Percentiles rank a stretch among this genome's conserved stretches.
Evolutionary conservation across 257 asterid species (phyloP).

Genomic region (Mentha longifolia): DNA sequence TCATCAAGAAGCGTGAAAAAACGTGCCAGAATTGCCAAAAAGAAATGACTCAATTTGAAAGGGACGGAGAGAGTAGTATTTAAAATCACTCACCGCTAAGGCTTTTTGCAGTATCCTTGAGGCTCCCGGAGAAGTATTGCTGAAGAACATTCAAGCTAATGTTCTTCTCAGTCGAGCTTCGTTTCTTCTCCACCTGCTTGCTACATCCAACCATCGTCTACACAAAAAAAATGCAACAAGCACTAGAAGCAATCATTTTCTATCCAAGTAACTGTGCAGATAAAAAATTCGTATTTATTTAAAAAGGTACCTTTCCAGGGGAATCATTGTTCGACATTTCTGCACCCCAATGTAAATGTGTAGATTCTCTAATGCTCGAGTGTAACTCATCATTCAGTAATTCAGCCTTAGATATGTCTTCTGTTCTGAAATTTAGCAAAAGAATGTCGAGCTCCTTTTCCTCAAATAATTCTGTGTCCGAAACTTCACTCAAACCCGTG

Average conservation of each 20-base stretch:
- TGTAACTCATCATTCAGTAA: conserved; percentile 30
- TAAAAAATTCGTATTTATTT: background rate
- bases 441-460: conserved; percentile 32
- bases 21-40: too few species aligned
- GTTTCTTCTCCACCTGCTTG: conserved; percentile 53
- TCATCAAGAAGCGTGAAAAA: too few species aligned
- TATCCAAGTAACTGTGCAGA: background rate
- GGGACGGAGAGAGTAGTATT: too few species aligned
- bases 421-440: conserved; percentile 26
- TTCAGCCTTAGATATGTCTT: conserved; percentile 30
- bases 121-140: conserved; percentile 73
- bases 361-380: conserved; percentile 24
- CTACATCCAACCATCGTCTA: conserved; percentile 41
- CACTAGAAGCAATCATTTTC: background rate
- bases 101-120: conserved; percentile 78
- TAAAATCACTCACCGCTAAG: conserved; percentile 61
- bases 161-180: conserved; percentile 64
- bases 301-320: background rate
- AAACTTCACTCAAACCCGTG: conserved; percentile 59
- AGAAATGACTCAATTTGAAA: too few species aligned
- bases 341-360: background rate
- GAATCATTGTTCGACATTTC: background rate
- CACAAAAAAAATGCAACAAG: conserved; percentile 9
- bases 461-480: conserved; percentile 40
- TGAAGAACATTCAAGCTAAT: conserved; percentile 73